Conservation (phyloP, 2,329 filamentous ascomycete species). For the Colletotrichum nymphaeae region DNA sequence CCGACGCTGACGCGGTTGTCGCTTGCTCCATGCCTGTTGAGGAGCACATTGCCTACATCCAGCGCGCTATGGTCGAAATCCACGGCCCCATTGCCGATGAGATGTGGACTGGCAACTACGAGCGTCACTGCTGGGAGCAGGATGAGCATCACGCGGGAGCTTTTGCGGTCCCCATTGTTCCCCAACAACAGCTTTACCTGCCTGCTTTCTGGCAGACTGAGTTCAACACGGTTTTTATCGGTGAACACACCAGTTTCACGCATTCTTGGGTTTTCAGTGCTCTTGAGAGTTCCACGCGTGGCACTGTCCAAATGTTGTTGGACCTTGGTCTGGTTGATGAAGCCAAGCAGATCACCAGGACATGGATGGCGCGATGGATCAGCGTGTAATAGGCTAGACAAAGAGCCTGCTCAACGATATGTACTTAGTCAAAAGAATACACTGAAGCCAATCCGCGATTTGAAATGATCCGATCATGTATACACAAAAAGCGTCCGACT, state of each 20-base stretch:
- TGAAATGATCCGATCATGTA: too few relatives aligned
- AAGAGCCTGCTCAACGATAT: too few relatives aligned
- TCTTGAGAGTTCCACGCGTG: slow-evolving; percentile 66
- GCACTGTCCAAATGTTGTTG: slow-evolving; percentile 65
- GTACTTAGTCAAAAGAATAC: too few relatives aligned
- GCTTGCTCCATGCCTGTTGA: slow-evolving; percentile 55
- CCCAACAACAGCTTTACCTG: slow-evolving; percentile 69
- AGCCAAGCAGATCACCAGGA: slow-evolving; percentile 65
- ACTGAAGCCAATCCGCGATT: too few relatives aligned
- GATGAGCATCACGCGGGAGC: slow-evolving; percentile 67
- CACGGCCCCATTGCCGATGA: slow-evolving; percentile 57
- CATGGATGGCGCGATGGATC: slow-evolving; percentile 71
- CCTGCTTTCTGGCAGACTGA: slow-evolving; percentile 72
- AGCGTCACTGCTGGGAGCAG: slow-evolving; percentile 69
- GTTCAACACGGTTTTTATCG: slow-evolving; percentile 50
- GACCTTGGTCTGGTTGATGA: slow-evolving; percentile 70
- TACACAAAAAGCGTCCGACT: too few relatives aligned
- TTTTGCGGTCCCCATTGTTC: slow-evolving; percentile 62
- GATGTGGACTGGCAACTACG: slow-evolving; percentile 67
- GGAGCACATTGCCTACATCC: slow-evolving; percentile 64
- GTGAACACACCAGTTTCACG: slow-evolving; percentile 60
- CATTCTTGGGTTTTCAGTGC: slow-evolving; percentile 66
- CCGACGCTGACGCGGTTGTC: slow-evolving; percentile 53
- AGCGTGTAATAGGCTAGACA: background rate
- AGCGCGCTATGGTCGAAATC: slow-evolving; percentile 65